Evolutionary conservation across 2,329 filamentous ascomycete genomes (phyloP), one percentile per base, ranked within the genome.

Genomic region (Neospermospora avenae): DNA sequence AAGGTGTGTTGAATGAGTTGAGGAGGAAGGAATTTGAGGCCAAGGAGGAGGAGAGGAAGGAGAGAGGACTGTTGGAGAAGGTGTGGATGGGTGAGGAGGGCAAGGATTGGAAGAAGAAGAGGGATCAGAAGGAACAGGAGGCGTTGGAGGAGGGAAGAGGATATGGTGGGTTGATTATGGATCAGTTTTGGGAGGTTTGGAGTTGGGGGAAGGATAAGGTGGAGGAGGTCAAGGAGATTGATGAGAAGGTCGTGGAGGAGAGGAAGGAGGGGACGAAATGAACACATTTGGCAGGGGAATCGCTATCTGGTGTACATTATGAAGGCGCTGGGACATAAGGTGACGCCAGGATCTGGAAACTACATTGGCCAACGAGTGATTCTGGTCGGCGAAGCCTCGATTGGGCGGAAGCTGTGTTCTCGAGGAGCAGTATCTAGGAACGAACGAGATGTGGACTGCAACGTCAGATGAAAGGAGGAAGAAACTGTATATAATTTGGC

Each of bases 61-160:
- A 65, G 28, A 68, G 63, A 60, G 69, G 74, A 0, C 14, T 76
- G 4, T 41, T 83, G 57, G 74, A 79, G 63, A 77, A 77, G 64
- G 71, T 85, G 16, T 86, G 84, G 84, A 81, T 84, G 78, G 84
- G 84, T 35, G 77, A 77, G 39, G 82, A 84, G 70, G 72, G 72
- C n/a, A 58, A 75, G 58, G 71, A 71, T 60, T 71, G 70, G 63
- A 68, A 72, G 53, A 69, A 69, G 60, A 70, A 72, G 64, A 70
- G 70, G 61, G 64, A 70, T 42, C 56, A 68, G 57, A 70, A 67
- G 28, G 69, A 71, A 51, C 69, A 70, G 61, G 65, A 68, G 62
- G 70, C 70, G n/a, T 52, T 73, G 61, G 70, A 72, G 55, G 68
- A 72, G 41, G 70, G 70, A 46, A 77, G 74, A 67, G 72, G 70